Base-by-base conservation (phyloP, 106 monocot species). In the Xerophyta viscosa region DNA sequence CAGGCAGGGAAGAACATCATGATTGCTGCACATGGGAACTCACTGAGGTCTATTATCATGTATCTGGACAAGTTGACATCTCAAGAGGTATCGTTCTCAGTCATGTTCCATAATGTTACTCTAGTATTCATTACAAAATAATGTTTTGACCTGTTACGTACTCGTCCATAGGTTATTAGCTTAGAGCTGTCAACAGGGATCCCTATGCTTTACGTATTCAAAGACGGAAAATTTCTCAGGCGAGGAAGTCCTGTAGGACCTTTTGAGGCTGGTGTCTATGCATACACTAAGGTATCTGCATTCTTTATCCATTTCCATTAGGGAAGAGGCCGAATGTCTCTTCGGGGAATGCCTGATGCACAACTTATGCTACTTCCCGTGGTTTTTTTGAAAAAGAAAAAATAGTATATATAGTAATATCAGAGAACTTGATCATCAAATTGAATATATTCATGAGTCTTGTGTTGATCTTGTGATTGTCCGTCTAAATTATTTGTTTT, bases 1-100 rank as follows among this genome's bases (percentile, higher is more conserved):
- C 54, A 75, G 60, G 46, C 43, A 50, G 93, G 93, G 15, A 88
- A 88, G 50, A 74, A 88, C 70, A 75, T 94, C 49, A 71, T 88
- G 93, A 94, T 94, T 67, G 88, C 93, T 54, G 93, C 93, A 20
- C 93, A 94, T 78, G 93, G 88, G 22, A 94, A 94, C 50, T 94
- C 93, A 31, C 66, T 94, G 27, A 77, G 93, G 41, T 94, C 93
- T 27, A 88, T 94, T 49, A 94, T 94, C 45, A 94, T 94, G 93
- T 88, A 94, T 57, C 84, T 94, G 22, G 93, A 94, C 62, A 69
- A 84, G 56, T 66, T 94, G 67, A 84, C 93, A 64, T 81, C 88
- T 67, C 72, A 94, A 31, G 83, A 93, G 93, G 93, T 93, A 28
- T 39, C 29, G 24, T 29, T 14, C 1, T n/a, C 14, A 39, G 17